Evolutionary conservation across 2,329 filamentous ascomycete genomes (phyloP).

Genomic region (Alternaria sp.): DNA sequence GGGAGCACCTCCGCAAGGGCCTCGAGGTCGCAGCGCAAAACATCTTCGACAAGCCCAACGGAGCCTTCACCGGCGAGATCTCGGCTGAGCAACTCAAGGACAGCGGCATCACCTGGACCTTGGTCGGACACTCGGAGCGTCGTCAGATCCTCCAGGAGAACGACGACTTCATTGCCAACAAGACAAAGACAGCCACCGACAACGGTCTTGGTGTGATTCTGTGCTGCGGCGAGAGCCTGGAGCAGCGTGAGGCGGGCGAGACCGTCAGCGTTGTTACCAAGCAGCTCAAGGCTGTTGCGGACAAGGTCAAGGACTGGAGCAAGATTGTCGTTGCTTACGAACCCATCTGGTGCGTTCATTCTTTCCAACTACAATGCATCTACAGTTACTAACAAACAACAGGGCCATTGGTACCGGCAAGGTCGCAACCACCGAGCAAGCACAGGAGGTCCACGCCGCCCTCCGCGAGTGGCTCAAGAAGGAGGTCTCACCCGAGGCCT

Average conservation of each 20-base stretch:
- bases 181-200: constrained; percentile 92
- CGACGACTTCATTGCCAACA: constrained; percentile 83
- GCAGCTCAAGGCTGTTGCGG: constrained; percentile 84
- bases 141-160: constrained; percentile 87
- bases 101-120: constrained; percentile 84
- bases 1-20: constrained; percentile 76
- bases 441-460: constrained; percentile 66
- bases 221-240: constrained; percentile 95
- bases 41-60: constrained; percentile 95
- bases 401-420: constrained; percentile 81
- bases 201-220: constrained; percentile 90
- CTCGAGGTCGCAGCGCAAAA: constrained; percentile 95
- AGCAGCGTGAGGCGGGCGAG: constrained; percentile 86
- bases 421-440: constrained; percentile 54
- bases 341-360: constrained; percentile 81
- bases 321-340: constrained; percentile 98
- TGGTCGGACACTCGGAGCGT: constrained; percentile 95
- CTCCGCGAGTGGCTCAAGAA: constrained; percentile 86
- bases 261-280: constrained; percentile 85
- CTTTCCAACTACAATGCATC: neutral
- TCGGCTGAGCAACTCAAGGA: constrained; percentile 91
- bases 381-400: constrained; percentile 20
- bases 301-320: constrained; percentile 84
- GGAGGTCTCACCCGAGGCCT: constrained; percentile 77
- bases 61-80: constrained; percentile 97